phyloP scores from a whole-genome alignment of 139 green algal genomes.

The Chlamydomonas sp. region DNA sequence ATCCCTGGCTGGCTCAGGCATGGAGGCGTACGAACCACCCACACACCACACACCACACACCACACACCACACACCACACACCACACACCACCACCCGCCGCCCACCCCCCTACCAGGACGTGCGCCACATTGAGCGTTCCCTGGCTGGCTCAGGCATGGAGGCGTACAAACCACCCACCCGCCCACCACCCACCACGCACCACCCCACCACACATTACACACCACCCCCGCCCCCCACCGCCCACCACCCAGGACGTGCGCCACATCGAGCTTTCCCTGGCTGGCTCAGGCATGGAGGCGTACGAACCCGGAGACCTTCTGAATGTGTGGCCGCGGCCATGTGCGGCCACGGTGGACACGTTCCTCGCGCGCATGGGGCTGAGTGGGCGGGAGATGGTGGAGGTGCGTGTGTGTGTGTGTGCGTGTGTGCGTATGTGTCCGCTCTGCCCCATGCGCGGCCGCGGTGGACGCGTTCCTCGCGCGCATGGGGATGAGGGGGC shows the following conservation, averaged over 20 bases:
- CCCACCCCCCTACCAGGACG: no score
- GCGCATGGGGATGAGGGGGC: slow-evolving; percentile 38
- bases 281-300: slow-evolving; percentile 8
- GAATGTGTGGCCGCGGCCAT: not conserved
- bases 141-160: slow-evolving; percentile 11
- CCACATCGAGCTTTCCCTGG: slow-evolving; percentile 6
- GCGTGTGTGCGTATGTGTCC: no score
- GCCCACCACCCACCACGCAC: not conserved
- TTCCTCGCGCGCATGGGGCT: slow-evolving; percentile 47
- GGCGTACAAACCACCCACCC: not conserved
- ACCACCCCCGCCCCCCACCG: not conserved
- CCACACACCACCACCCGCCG: no score
- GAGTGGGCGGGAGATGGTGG: slow-evolving; percentile 32
- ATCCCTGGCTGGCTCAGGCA: no score
- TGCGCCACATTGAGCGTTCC: slow-evolving; percentile 5
- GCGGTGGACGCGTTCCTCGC: slow-evolving; percentile 35
- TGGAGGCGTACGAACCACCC: no score
- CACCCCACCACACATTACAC: not conserved
- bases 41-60: no score
- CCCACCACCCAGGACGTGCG: no score
- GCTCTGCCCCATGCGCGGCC: not conserved
- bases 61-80: no score
- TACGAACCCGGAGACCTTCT: slow-evolving; percentile 14
- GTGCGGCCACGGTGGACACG: slow-evolving; percentile 6
- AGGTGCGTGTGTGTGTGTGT: no score